Evolutionary conservation across 2,329 filamentous ascomycete species (phyloP).

Genomic region (Pseudogymnoascus sp.): DNA sequence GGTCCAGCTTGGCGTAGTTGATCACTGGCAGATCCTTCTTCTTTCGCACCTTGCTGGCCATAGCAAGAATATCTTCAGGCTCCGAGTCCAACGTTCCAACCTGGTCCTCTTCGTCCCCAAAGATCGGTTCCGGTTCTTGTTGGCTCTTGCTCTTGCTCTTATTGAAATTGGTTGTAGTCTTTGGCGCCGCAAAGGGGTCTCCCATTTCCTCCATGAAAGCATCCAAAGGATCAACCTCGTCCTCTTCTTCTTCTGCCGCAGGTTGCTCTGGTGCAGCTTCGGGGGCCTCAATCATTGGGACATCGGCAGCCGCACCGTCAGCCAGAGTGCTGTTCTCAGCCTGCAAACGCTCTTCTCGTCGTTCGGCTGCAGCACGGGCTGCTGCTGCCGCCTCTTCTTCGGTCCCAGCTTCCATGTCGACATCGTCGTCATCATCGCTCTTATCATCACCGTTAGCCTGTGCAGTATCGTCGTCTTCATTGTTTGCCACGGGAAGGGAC

Average conservation of each 20-base stretch:
- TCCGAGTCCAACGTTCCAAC: constrained; percentile 55
- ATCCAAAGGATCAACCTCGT: constrained; percentile 80
- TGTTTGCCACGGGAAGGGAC: constrained; percentile 58
- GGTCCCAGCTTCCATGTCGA: constrained; percentile 64
- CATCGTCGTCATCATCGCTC: constrained; percentile 60
- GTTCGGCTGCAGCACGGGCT: constrained; percentile 75
- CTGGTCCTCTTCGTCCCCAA: constrained; percentile 72
- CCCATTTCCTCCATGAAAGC: constrained; percentile 77
- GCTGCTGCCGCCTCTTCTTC: constrained; percentile 86
- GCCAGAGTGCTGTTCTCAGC: constrained; percentile 29
- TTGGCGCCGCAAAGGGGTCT: constrained; percentile 39
- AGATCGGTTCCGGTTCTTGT: constrained; percentile 74
- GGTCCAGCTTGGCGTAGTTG: constrained; percentile 78
- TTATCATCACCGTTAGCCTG: constrained; percentile 51
- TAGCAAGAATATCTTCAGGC: constrained; percentile 55
- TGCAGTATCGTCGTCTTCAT: constrained; percentile 44
- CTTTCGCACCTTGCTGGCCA: constrained; percentile 56
- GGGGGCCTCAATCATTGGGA: constrained; percentile 27
- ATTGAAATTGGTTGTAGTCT: constrained; percentile 22
- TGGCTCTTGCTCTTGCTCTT: constrained; percentile 33
- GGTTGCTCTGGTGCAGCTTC: constrained; percentile 17
- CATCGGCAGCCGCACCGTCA: constrained; percentile 16
- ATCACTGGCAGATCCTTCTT: constrained; percentile 91
- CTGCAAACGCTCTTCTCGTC: constrained; percentile 61
- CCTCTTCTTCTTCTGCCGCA: constrained; percentile 47